Base-by-base conservation (phyloP, 495 filamentous ascomycete genomes). In the Hyphodiscus hymeniophilus region DNA sequence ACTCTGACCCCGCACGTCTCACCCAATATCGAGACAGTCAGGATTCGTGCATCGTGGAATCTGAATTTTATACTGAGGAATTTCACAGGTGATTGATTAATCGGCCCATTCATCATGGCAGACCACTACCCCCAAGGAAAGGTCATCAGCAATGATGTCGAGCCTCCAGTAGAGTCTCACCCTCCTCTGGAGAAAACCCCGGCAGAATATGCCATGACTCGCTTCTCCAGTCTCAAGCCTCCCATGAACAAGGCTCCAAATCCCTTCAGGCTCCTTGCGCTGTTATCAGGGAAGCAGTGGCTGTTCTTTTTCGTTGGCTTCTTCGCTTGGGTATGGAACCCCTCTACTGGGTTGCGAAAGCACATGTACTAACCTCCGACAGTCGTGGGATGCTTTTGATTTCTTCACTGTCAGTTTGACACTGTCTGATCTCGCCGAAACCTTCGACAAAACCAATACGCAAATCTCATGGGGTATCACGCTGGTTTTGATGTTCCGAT, bases 381-480 rank as follows among this genome's bases (percentile, higher is more conserved):
- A 78, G 78, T 79, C 81, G 0, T 91, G 87, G 84, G 87, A 94
- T 61, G 79, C 87, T 12, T 90, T 92, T 51, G 88, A 94, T 60
- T 94, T 94, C 71, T 94, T 94, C 70, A 90, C 85, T 51, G 86
- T 92, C 55, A 87, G 82, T 6, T 63, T 94, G 46, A 89, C 86
- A 0, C 78, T 87, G 17, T 63, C 66, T 4, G 64, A 87, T 24
- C 71, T 94, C 22, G 80, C 85, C 21, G 63, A 79, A 54, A 63
- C 66, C 1, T 94, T 92, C 55, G 72, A 70, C 48, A 78, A 75
- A 54, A 66, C 73, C 35, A 82, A 82, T 30, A 76, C 81, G 3
- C 80, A 92, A 33, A 92, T 94, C 48, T 90, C 87, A 20, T 94
- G 87, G 87, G 88, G 87, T 18, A 94, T 94, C 47, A 94, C 88